Percentiles rank a stretch among this genome's conserved stretches.
Conservation (phyloP, 2,329 filamentous ascomycete species). For the Chalaropsis ovoidea region DNA sequence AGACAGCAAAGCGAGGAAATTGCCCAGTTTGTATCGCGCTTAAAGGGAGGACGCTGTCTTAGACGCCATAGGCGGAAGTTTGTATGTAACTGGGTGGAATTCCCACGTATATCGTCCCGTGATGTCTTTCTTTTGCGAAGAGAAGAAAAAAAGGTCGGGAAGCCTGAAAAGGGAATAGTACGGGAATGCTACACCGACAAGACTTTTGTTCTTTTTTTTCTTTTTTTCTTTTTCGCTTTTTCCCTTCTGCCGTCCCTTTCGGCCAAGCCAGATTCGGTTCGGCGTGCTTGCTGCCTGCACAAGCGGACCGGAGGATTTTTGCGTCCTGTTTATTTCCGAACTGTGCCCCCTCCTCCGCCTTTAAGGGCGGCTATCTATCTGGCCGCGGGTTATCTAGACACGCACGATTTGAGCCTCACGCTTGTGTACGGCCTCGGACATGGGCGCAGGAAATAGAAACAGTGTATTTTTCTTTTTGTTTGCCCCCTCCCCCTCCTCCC, state of each 20-base stretch:
- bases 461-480: too few species aligned
- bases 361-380: neutral
- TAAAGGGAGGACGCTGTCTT: neutral
- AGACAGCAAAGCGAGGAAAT: neutral
- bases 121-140: neutral
- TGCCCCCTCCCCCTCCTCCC: neutral
- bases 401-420: neutral
- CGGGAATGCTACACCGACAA: neutral
- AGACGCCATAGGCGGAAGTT: too few species aligned
- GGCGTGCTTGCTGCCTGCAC: too few species aligned
- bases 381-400: neutral
- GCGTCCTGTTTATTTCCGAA: too few species aligned
- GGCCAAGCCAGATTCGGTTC: too few species aligned
- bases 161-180: neutral
- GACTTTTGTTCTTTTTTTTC: neutral
- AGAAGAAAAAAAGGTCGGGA: neutral
- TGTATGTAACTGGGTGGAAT: too few species aligned
- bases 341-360: neutral
- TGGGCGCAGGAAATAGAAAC: neutral
- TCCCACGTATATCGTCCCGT: neutral
- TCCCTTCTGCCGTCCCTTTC: too few species aligned
- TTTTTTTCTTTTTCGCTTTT: neutral
- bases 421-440: neutral
- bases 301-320: too few species aligned
- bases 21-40: neutral